Conservation (phyloP, 2,329 filamentous ascomycete species). For the Beauveria rudraprayagi region DNA sequence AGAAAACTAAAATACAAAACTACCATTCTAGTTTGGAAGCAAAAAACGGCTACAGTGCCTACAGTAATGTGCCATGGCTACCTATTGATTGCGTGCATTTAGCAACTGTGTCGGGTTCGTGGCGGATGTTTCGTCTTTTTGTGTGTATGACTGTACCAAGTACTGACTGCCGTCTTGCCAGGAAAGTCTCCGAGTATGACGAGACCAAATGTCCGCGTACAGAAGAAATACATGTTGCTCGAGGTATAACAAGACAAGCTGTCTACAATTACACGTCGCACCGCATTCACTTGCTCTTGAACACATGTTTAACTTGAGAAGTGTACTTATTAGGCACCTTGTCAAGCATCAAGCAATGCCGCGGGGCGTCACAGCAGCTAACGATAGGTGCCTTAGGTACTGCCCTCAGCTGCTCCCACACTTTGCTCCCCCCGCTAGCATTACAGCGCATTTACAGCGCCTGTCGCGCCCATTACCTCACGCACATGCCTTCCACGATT, state of each 20-base stretch:
- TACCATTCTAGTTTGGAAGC: neutral
- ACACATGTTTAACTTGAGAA: no score
- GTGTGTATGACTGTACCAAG: no score
- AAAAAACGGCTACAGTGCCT: conserved; percentile 12
- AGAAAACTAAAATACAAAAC: neutral
- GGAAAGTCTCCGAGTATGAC: neutral
- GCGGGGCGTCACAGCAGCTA: neutral
- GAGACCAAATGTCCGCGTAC: no score
- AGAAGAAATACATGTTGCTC: neutral
- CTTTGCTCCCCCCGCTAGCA: neutral
- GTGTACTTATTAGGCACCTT: no score
- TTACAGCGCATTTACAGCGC: neutral
- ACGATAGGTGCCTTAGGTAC: no score
- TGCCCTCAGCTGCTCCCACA: neutral
- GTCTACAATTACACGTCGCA: neutral
- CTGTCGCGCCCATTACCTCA: neutral
- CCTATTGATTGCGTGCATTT: neutral
- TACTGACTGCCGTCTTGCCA: neutral
- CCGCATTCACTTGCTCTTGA: neutral
- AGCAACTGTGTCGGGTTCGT: neutral
- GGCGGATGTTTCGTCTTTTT: no score
- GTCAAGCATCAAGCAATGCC: neutral
- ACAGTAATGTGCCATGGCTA: neutral
- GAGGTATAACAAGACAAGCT: neutral
- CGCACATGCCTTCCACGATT: conserved; percentile 7